Evolutionary conservation across 2,329 filamentous ascomycete species (phyloP), one percentile per base, ranked within the genome.

Genomic region (Claviceps monticola): DNA sequence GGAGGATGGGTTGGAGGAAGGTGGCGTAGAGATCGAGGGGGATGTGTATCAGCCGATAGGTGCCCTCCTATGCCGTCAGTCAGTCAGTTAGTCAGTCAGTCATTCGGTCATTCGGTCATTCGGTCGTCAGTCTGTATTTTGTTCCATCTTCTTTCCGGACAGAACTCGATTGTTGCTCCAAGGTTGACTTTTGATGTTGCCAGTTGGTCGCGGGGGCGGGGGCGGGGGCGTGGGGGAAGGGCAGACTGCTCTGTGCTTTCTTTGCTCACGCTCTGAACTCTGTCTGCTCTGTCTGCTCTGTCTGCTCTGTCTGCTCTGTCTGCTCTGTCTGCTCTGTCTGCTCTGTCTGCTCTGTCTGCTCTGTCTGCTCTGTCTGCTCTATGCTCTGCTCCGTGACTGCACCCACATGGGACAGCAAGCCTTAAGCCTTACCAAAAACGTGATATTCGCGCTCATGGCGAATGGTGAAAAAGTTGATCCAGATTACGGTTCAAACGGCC

Each of bases 41-140:
- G 53, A 97, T 90, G 66, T 96, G 90, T 62, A 97, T 88, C 55
- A 98, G 76, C 61, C 83, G 88, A 60, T 95, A 81, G 56, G 83
- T 84, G 58, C 88, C 88, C 62, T 95, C 85, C 93, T 97, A 16
- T 34, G 29, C 1, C 3, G 29, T 29, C 8, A 29, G 29, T 29
- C 29, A 29, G 26, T 9, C 26, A 29, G 26, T 29, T 8, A 29
- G 8, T 29, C 26, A 7, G 8, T 29, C 26, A 7, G 26, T 29
- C 8, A 29, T 8, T 29, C 26, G 11, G 26, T 29, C 26, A 29
- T n/a, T n/a, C n/a, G n/a, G 29, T 34, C 29, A 34, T 9, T 34
- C 29, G 9, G 9, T 11, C 29, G 9, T 4, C 29, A 34, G 29
- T 49, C 11, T 19, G 14, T 19, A 3, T 26, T 16, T 50, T 46